Evolutionary conservation across 2,329 filamentous ascomycete genomes (phyloP), one percentile per base, ranked within the genome.

Genomic region (Curvularia sp.): DNA sequence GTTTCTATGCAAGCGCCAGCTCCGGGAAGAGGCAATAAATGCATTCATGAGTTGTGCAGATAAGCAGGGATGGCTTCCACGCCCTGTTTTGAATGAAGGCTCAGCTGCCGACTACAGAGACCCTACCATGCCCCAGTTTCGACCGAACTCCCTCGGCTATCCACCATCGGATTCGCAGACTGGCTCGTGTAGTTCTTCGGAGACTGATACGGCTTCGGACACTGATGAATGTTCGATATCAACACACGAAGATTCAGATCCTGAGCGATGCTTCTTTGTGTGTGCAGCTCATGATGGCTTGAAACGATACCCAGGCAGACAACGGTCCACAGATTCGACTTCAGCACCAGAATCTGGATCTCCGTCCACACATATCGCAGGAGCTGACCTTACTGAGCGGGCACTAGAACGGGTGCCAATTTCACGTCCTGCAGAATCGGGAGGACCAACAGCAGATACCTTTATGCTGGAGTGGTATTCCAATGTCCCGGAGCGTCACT

Each of bases 51-150:
- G 53, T 1, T 59, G 64, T 33, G 63, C 55, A n/a, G 54, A 49
- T 6, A 47, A 43, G 22, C 49, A 64, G 28, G 62, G 63, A 15
- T 71, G 71, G 69, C 55, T 72, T 26, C 24, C 60, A 38, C 26
- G 20, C 31, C 46, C 33, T 12, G n/a, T 10, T 9, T 2, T 33
- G n/a, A 26, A 22, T 33, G 28, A 31, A 51, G 31, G 10, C 38
- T 13, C 30, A 18, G 20, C 38, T 35, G 30, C 33, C 35, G 8
- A 42, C 6, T 48, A 57, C 42, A 64, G 79, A 7, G 89, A 91
- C 65, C 86, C 86, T 7, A 90, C 88, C 0, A 80, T 90, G 74
- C 88, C 88, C 8, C 88, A 91, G 66, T 89, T 89, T 69, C 83
- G 86, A 5, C 88, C 88, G n/a, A 85, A 89, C 63, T 80, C 75